Base-by-base conservation (phyloP, 495 filamentous ascomycete species). In the Sphaerosporella brunnea region DNA sequence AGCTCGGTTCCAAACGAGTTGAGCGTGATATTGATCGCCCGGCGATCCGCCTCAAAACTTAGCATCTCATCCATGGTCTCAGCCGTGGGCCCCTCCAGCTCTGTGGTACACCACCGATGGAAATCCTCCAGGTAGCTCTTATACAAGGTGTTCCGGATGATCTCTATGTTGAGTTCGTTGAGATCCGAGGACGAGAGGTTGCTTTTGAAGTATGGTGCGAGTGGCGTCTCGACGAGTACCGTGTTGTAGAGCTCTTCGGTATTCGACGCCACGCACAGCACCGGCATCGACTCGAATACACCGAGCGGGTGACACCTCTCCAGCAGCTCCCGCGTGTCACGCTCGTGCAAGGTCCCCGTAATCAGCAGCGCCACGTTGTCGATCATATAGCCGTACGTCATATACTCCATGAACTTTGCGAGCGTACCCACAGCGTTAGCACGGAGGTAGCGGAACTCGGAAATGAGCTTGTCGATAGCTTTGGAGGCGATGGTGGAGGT, bases 331-430 rank as follows among this genome's bases (percentile, higher is more conserved):
- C 87, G 75, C 11, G 92, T 97, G 67, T 99, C 92, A 59, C 90
- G 77, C 67, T 96, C 92, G 65, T 96, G 90, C 16, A 99, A 73
- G 16, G 92, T 99, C 51, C 92, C 90, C 30, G 90, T 99, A 64
- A 99, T 99, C 56, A 99, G 77, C 19, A 99, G 78, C 21, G 90
- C 92, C 34, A 99, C 85, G 63, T 99, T 99, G 66, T 99, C 90
- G 65, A 99, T 99, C 90, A 99, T 99, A 70, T 99, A 99, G 38
- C 84, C 86, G 60, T 99, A 96, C 9, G 88, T 96, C 47, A 99
- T 68, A 63, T 93, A 99, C 59, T 94, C 84, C 68, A 96, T 79
- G 64, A 99, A 99, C 56, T 82, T 84, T 42, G 86, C 79, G 18
- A 93, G 75, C 0, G 84, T 82, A 4, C 90, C 92, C 3, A 82